Evolutionary conservation across 345 rosid genomes (phyloP).

Genomic region (Lepidium sativum): DNA sequence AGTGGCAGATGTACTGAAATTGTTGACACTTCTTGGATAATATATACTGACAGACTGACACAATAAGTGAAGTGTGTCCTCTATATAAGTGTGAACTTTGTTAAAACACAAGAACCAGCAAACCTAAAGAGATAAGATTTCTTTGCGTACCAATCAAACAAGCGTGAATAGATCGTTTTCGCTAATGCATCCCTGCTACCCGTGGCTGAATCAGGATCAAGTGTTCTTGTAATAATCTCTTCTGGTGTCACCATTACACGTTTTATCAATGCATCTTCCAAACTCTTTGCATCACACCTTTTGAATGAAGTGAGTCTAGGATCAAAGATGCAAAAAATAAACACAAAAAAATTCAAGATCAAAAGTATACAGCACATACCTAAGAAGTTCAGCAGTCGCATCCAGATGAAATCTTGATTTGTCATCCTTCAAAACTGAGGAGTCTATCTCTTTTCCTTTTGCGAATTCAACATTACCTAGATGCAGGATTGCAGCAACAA

Average conservation of each 20-base stretch:
- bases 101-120: neutral
- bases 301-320: conserved; percentile 14
- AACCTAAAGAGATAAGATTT: conserved; percentile 1
- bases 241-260: conserved; percentile 99
- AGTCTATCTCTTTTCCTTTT: conserved; percentile 82
- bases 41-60: neutral
- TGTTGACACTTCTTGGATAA: neutral
- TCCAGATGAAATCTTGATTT: conserved; percentile 83
- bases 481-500: conserved; percentile 93
- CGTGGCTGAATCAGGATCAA: conserved; percentile 78
- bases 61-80: neutral
- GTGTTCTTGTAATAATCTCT: conserved; percentile 94
- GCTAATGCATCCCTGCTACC: conserved; percentile 96
- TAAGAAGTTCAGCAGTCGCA: conserved; percentile 79
- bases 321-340: conserved; percentile 11
- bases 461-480: conserved; percentile 91
- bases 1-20: neutral
- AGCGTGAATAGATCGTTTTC: conserved; percentile 89
- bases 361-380: conserved; percentile 35
- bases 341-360: conserved; percentile 3
- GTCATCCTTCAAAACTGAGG: conserved; percentile 87
- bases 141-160: conserved; percentile 85
- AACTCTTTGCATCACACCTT: conserved; percentile 82
- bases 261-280: conserved; percentile 92
- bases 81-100: neutral